Evolutionary conservation across 306 rosid species (phyloP), one percentile per base, ranked within the genome.

Genomic region (Trifolium repens): DNA sequence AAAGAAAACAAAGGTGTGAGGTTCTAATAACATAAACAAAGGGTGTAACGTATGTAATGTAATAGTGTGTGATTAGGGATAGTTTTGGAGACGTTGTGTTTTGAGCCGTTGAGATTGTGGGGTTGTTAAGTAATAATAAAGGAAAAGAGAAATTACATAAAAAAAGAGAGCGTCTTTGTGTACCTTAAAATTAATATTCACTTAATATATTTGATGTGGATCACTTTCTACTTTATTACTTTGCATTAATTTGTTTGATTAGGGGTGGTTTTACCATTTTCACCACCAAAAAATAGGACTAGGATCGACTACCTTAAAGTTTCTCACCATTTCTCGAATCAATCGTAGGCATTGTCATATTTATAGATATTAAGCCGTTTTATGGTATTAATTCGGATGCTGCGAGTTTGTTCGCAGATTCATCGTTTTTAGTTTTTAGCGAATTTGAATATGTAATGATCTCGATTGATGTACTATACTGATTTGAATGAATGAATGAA

Each of bases 61-160:
- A 55, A 19, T 9, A 8, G 19, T 53, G 27, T 58, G 3, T 37
- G 1, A 30, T 37, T 2, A 37, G 6, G 17, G 17, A 17, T 32
- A 39, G 52, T 79, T 58, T 43, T 64, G 19, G 72, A 77, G 53
- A 72, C 79, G 85, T 82, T 77, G 58, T 32, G 16, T 77, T 82
- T 24, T 82, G 68, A 53, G 5, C 82, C 85, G 85, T 82, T 82
- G 81, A 57, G 72, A 42, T 82, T 72, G 85, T 82, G 68, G 81
- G 76, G 82, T 47, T 43, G 8, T 68, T 15, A 40, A 35, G 57
- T 17, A 6, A 35, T 17, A 6, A 35, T 6, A 64, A 77, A 72
- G 37, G 40, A 57, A 76, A 76, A 26, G 9, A 60, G 30, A 35
- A 63, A 52, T 64, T 15, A 26, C 12, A 46, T 64, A 40, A 53